Evolutionary conservation across 129 eudicot species (phyloP).

Genomic region (Tagetes erecta): DNA sequence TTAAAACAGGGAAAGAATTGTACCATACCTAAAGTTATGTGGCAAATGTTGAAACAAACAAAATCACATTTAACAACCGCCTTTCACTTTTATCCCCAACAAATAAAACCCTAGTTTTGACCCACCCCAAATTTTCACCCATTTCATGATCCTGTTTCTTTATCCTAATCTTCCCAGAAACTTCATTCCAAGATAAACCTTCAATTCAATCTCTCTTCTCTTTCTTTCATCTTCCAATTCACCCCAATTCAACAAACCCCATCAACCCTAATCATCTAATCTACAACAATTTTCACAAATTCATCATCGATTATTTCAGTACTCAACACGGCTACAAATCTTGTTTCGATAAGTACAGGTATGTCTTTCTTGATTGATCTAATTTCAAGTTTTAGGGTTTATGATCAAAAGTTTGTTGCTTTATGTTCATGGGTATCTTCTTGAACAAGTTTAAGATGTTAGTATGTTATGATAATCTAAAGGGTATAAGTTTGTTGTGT

Average conservation of each 20-base stretch:
- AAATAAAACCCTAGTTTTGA: slow-evolving; percentile 35
- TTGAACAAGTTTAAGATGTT: not conserved
- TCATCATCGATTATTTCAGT: not conserved
- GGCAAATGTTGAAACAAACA: slow-evolving; percentile 1
- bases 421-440: not conserved
- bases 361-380: not conserved
- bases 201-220: slow-evolving; percentile 25
- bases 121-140: slow-evolving; percentile 36
- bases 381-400: slow-evolving; percentile 25
- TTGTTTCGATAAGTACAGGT: slow-evolving; percentile 16
- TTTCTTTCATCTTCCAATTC: slow-evolving; percentile 9
- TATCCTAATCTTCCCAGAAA: slow-evolving; percentile 42
- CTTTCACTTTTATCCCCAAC: slow-evolving; percentile 26
- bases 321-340: not conserved
- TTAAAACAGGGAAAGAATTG: not conserved
- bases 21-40: not conserved
- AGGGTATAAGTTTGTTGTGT: not conserved
- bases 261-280: slow-evolving; percentile 27
- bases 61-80: slow-evolving; percentile 10
- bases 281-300: slow-evolving; percentile 13
- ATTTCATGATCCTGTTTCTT: slow-evolving; percentile 28
- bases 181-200: slow-evolving; percentile 28
- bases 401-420: not conserved
- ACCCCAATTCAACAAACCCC: slow-evolving; percentile 12
- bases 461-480: not conserved